Percentiles rank a stretch among this genome's conserved stretches.
These are phyloP conservation scores for Rubus idaeus DNA, from an alignment of 306 rosid genomes.

Conservation along the genomic window DNA sequence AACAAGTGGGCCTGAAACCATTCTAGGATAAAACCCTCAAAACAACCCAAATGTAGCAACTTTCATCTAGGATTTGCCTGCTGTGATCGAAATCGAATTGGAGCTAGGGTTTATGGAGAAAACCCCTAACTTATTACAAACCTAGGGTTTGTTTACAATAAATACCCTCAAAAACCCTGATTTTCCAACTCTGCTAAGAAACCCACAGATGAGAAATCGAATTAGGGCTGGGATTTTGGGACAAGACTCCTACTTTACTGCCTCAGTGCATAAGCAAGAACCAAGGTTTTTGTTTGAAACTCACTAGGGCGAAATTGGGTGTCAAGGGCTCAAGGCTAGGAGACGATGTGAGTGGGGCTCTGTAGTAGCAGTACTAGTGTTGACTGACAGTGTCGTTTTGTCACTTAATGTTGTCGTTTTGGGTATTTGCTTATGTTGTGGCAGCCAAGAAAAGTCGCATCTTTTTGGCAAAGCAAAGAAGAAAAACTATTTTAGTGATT, in stretches of 20 bases:
- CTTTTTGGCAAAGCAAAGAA: not conserved
- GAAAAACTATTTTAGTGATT: not conserved
- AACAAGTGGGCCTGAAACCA: constrained; percentile 43
- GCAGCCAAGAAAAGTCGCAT: not conserved
- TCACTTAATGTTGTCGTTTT: not conserved
- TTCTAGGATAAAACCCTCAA: constrained; percentile 16
- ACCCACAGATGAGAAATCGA: not conserved
- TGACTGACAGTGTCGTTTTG: constrained; percentile 10
- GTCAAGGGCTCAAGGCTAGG: not conserved
- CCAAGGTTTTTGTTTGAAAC: not conserved
- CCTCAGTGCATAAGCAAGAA: not conserved
- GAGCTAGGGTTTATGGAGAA: not conserved
- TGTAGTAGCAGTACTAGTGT: not conserved
- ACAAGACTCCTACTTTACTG: not conserved
- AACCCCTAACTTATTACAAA: not conserved
- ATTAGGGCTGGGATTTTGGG: constrained; percentile 9
- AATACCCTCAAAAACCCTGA: constrained; percentile 11
- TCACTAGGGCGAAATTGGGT: constrained; percentile 2
- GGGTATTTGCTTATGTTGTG: not conserved
- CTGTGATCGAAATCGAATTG: not conserved
- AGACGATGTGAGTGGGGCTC: not conserved
- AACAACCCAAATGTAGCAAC: constrained; percentile 12
- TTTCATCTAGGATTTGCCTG: not conserved
- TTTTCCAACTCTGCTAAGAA: not conserved
- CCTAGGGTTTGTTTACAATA: not conserved